Conservation (phyloP, 2,329 filamentous ascomycete genomes). For the Curvularia spicifera region DNA sequence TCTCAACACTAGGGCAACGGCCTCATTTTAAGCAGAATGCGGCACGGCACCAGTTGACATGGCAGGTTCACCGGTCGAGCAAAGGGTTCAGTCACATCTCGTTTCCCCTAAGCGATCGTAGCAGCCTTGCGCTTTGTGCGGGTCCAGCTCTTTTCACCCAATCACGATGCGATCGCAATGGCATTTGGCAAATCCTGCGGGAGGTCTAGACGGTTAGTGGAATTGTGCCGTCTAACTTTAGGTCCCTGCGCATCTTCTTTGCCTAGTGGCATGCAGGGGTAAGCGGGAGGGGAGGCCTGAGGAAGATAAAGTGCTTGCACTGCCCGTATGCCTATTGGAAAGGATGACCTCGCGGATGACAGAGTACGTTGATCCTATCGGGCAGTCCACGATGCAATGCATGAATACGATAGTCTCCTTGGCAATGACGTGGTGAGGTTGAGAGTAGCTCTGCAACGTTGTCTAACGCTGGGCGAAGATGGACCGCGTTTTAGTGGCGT, state of each 20-base stretch:
- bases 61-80: slow-evolving; percentile 31
- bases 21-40: slow-evolving; percentile 32
- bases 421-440: not conserved
- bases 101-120: slow-evolving; percentile 24
- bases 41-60: slow-evolving; percentile 20
- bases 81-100: slow-evolving; percentile 24
- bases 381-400: not conserved
- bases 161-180: slow-evolving; percentile 19
- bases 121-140: slow-evolving; percentile 26
- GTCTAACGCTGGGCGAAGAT: not conserved
- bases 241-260: slow-evolving; percentile 17
- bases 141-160: slow-evolving; percentile 12
- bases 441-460: slow-evolving; percentile 1
- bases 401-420: not conserved
- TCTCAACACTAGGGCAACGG: slow-evolving; percentile 19
- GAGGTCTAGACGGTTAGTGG: slow-evolving; percentile 24
- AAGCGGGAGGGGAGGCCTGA: slow-evolving; percentile 24
- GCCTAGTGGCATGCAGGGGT: slow-evolving; percentile 18
- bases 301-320: slow-evolving; percentile 18
- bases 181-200: slow-evolving; percentile 11
- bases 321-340: slow-evolving; percentile 20
- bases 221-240: slow-evolving; percentile 29
- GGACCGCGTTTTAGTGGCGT: slow-evolving; percentile 15
- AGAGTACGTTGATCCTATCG: not conserved
- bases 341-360: slow-evolving; percentile 11